phyloP scores from a whole-genome alignment of 202 grass and related monocot genomes.

The Schoenoplectus triqueter region DNA sequence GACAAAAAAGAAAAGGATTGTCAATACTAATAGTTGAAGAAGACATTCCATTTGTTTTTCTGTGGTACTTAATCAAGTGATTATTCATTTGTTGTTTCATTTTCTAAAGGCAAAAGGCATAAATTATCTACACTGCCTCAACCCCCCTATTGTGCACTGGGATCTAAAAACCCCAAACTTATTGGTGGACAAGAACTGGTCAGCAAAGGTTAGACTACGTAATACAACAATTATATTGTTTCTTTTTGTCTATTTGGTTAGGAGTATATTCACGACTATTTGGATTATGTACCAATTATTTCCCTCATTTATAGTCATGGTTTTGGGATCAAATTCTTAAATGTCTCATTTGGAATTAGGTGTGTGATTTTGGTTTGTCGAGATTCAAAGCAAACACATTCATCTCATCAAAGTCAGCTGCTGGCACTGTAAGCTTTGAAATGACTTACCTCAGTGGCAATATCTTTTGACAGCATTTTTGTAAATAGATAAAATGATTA shows the following conservation, averaged over 20 bases:
- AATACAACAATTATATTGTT: slow-evolving; percentile 16
- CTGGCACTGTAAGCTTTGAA: slow-evolving; percentile 61
- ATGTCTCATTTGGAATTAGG: slow-evolving; percentile 47
- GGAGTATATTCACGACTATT: neutral
- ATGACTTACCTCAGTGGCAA: neutral
- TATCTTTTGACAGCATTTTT: neutral
- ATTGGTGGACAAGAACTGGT: slow-evolving; percentile 96
- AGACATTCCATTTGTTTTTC: neutral
- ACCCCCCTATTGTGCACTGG: slow-evolving; percentile 99
- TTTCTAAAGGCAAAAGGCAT: slow-evolving; percentile 83
- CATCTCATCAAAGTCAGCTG: slow-evolving; percentile 93
- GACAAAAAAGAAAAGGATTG: neutral
- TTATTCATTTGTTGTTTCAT: neutral
- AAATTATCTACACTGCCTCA: slow-evolving; percentile 95
- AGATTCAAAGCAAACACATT: slow-evolving; percentile 94
- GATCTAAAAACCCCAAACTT: slow-evolving; percentile 97
- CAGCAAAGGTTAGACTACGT: slow-evolving; percentile 70
- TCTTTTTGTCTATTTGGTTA: neutral
- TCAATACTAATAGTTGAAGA: neutral
- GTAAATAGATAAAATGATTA: neutral
- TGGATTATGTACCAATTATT: neutral
- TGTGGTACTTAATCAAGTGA: neutral
- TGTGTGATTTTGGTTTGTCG: slow-evolving; percentile 95
- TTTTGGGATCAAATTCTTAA: neutral
- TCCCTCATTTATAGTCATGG: neutral